Conservation (phyloP, 352 stramenopile genomes). For the Globisporangium nodosum region DNA sequence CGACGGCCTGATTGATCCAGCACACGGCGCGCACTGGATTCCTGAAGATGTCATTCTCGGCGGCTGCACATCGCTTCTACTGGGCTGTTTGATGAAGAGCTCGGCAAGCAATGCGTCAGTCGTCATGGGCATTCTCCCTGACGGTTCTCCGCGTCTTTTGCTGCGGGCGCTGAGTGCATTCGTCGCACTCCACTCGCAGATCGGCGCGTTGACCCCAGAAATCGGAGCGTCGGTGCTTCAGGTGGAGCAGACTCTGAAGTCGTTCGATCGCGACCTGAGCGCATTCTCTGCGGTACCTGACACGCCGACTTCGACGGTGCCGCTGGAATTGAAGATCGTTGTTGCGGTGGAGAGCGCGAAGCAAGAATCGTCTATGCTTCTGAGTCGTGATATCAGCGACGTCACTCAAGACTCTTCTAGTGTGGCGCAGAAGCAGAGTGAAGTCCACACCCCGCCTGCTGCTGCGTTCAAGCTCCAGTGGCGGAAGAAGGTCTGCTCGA, state of each 20-base stretch:
- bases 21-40: slow-evolving; percentile 33
- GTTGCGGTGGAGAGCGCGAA: neutral
- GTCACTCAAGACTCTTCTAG: neutral
- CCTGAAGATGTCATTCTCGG: slow-evolving; percentile 75
- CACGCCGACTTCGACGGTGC: neutral
- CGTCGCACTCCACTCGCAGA: slow-evolving; percentile 68
- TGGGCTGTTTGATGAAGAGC: slow-evolving; percentile 68
- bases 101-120: slow-evolving; percentile 25
- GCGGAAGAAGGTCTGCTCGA: slow-evolving; percentile 36
- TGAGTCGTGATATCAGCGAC: neutral
- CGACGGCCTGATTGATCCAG: slow-evolving; percentile 10
- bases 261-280: slow-evolving; percentile 7
- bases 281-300: neutral
- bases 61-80: slow-evolving; percentile 55
- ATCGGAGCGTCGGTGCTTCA: slow-evolving; percentile 57
- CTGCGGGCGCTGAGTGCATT: slow-evolving; percentile 57
- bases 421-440: neutral
- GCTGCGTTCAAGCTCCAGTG: slow-evolving; percentile 18
- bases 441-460: slow-evolving; percentile 13
- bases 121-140: slow-evolving; percentile 39
- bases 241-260: slow-evolving; percentile 65
- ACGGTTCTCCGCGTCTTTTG: slow-evolving; percentile 37
- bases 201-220: slow-evolving; percentile 64
- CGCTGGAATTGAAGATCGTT: neutral
- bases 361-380: neutral